phyloP scores from a whole-genome alignment of 768 basidiomycete genomes.

The Mycena floridula region DNA sequence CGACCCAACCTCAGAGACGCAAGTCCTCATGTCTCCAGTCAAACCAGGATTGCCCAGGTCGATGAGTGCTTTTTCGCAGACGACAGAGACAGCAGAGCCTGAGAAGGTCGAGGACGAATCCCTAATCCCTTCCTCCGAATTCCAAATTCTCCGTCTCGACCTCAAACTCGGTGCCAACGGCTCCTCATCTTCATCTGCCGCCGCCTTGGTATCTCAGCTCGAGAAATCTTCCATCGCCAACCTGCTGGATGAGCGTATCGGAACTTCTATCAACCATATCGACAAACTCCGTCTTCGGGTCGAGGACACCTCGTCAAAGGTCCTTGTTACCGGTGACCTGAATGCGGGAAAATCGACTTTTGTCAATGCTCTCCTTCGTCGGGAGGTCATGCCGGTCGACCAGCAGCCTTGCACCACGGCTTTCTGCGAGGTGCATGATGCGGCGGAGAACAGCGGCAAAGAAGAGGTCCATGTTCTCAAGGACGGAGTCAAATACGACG shows the following conservation, averaged over 20 bases:
- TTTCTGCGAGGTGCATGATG: slow-evolving; percentile 95
- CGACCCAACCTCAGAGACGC: slow-evolving; percentile 61
- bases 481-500: slow-evolving; percentile 61
- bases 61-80: slow-evolving; percentile 48
- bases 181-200: slow-evolving; percentile 51
- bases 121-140: slow-evolving; percentile 51
- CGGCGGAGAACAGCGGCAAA: slow-evolving; percentile 66
- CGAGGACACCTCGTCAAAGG: slow-evolving; percentile 88
- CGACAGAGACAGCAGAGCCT: slow-evolving; percentile 31
- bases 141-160: slow-evolving; percentile 87
- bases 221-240: slow-evolving; percentile 92
- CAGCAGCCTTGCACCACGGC: slow-evolving; percentile 97
- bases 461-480: slow-evolving; percentile 87
- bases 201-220: slow-evolving; percentile 81
- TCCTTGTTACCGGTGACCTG: slow-evolving; percentile 95
- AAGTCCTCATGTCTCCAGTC: slow-evolving; percentile 53
- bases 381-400: slow-evolving; percentile 93
- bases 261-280: slow-evolving; percentile 68
- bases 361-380: slow-evolving; percentile 88
- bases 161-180: slow-evolving; percentile 81
- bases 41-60: slow-evolving; percentile 49
- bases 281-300: slow-evolving; percentile 82
- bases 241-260: slow-evolving; percentile 82
- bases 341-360: slow-evolving; percentile 99
- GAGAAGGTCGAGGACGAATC: slow-evolving; percentile 25